Base-by-base conservation (phyloP, 768 basidiomycete genomes). In the Hemileccinum impolitum region DNA sequence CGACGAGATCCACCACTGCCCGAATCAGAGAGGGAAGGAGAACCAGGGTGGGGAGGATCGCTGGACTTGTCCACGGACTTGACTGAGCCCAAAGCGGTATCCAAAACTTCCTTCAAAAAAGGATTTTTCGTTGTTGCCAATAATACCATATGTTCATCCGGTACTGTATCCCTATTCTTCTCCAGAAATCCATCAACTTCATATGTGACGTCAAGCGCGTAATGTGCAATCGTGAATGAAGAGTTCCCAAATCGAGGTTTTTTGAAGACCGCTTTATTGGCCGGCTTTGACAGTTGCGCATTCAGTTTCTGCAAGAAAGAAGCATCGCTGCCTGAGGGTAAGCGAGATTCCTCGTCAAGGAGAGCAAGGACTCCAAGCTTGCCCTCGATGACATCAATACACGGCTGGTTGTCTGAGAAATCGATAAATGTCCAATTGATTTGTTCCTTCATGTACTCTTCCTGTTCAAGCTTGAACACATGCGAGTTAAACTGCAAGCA, bases 341-440 rank as follows among this genome's bases (percentile, higher is more conserved):
- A 71, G 52, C 96, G 92, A 15, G 96, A 98, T 72, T 99, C 96
- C 71, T 99, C 96, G 63, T 99, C 96, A 36, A 99, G 78, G 18
- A 99, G 77, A 6, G 94, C 85, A 48, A 99, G 77, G 31, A 99
- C 90, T 52, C 96, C 96, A 49, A 99, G 82, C 67, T 86, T 97
- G 54, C 95, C 91, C 73, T 98, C 96, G 61, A 99, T 97, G 54
- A 96, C 86, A 65, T 99, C 90, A 70, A 99, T 99, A 68, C 95
- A 97, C 37, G 93, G 93, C 63, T 98, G 96, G 63, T 99, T 99
- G 70, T 99, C 96, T 10, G 91, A 91, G 69, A 96, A 99, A 62
- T 98, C 95, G 67, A 99, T 99, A 71, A 98, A 98, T 9, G 90
- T 97, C 96, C 96, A 99, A 66, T 96, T 93, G 66, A 99, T 99